Conservation (phyloP, 305 asterid genomes). For the Salvia sclarea region DNA sequence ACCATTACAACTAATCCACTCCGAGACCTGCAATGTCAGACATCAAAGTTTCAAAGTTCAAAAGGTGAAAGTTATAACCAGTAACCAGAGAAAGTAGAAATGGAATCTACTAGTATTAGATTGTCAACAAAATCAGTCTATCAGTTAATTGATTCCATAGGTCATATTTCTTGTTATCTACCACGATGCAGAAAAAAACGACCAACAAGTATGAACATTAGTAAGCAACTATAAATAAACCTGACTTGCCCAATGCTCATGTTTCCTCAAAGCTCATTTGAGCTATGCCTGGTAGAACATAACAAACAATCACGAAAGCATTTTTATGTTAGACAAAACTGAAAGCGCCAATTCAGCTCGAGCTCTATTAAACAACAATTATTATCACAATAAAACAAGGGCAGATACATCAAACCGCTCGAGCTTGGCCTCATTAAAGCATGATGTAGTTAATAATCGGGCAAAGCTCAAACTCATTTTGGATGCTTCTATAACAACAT, state of each 20-base stretch:
- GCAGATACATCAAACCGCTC: neutral
- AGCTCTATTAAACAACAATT: neutral
- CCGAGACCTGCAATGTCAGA: constrained; percentile 48
- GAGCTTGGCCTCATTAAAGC: too few relatives aligned
- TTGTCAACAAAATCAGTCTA: neutral
- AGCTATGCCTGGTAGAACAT: neutral
- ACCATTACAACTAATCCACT: constrained; percentile 46
- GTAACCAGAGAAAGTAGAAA: constrained; percentile 9
- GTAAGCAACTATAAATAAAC: constrained; percentile 16
- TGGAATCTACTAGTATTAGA: neutral
- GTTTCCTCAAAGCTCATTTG: neutral
- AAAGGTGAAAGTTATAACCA: constrained; percentile 14
- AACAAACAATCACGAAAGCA: neutral
- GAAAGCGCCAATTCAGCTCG: neutral
- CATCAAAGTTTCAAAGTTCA: constrained; percentile 19
- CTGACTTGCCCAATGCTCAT: neutral
- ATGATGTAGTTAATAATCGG: neutral
- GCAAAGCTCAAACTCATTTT: neutral
- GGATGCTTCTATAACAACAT: neutral
- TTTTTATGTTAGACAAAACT: neutral
- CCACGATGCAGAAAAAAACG: neutral
- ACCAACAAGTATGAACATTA: neutral
- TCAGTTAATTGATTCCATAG: neutral
- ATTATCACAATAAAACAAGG: neutral
- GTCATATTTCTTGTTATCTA: neutral